Evolutionary conservation across 805 yeast genomes (phyloP).

Genomic region (Lachancea sp.): DNA sequence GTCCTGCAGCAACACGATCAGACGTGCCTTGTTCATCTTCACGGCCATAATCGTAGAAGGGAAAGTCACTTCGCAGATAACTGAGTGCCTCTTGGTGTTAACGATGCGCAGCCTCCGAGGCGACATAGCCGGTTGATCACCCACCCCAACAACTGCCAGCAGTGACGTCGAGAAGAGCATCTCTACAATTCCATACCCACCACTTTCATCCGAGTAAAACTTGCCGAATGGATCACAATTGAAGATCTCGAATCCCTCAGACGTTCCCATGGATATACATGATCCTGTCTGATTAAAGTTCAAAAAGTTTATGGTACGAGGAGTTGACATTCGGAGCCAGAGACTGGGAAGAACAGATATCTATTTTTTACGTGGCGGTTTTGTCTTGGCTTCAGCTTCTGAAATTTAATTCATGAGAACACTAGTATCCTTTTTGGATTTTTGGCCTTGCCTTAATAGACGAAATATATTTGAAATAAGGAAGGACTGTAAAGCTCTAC

Average conservation of each 20-base stretch:
- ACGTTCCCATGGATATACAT: conserved; percentile 64
- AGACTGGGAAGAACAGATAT: too few species aligned
- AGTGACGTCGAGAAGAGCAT: conserved; percentile 73
- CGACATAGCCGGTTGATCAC: conserved; percentile 58
- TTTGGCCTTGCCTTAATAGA: not conserved
- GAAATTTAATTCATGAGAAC: too few species aligned
- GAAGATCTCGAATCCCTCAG: conserved; percentile 56
- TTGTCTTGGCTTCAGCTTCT: not conserved
- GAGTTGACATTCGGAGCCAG: conserved; percentile 8
- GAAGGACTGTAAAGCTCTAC: too few species aligned
- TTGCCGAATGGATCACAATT: conserved; percentile 63
- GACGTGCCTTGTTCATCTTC: conserved; percentile 57
- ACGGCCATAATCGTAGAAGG: conserved; percentile 56
- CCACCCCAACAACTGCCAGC: conserved; percentile 65
- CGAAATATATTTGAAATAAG: conserved; percentile 33
- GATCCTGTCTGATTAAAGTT: conserved; percentile 71
- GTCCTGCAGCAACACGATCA: conserved; percentile 54
- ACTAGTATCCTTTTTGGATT: not conserved
- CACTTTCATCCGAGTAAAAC: conserved; percentile 42
- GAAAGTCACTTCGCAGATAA: conserved; percentile 67
- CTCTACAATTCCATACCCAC: conserved; percentile 61
- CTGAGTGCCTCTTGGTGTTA: conserved; percentile 60
- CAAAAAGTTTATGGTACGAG: conserved; percentile 39
- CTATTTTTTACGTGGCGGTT: too few species aligned
- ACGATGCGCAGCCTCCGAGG: conserved; percentile 80